A percentile compares a stretch with the other conserved stretches of the same genome.
phyloP scores from a whole-genome alignment of 345 rosid species.

The Lenwebbia sp. region DNA sequence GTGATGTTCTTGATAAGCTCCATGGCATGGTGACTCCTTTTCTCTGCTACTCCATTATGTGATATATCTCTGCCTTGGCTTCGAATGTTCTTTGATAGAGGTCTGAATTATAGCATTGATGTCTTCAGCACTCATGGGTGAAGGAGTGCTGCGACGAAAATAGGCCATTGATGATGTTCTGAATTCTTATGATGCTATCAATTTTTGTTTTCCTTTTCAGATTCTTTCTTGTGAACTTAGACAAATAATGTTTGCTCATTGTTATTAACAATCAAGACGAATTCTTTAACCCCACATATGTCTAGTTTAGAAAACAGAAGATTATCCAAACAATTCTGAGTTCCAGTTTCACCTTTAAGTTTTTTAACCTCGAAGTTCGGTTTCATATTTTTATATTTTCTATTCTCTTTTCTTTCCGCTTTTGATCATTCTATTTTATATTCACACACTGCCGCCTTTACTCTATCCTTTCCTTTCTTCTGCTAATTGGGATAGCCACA shows the following conservation, averaged over 20 bases:
- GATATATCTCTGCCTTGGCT: not conserved
- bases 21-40: not conserved
- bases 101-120: not conserved
- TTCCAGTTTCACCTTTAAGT: not conserved
- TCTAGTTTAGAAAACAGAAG: not conserved
- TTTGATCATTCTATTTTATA: not conserved
- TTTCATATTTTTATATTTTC: not conserved
- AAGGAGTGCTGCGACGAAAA: not conserved
- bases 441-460: not conserved
- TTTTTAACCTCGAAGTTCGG: not conserved
- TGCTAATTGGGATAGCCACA: not conserved
- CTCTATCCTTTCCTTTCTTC: not conserved
- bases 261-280: not conserved
- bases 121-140: not conserved
- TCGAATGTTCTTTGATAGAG: not conserved
- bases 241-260: not conserved
- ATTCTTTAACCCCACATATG: too few relatives aligned
- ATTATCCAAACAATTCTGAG: not conserved
- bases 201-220: not conserved
- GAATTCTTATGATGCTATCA: not conserved
- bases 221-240: not conserved
- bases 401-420: not conserved
- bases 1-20: not conserved
- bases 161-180: not conserved
- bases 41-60: not conserved